Evolutionary conservation across 2,329 filamentous ascomycete genomes (phyloP), one percentile per base, ranked within the genome.

Genomic region (Teratosphaeriaceae sp.): DNA sequence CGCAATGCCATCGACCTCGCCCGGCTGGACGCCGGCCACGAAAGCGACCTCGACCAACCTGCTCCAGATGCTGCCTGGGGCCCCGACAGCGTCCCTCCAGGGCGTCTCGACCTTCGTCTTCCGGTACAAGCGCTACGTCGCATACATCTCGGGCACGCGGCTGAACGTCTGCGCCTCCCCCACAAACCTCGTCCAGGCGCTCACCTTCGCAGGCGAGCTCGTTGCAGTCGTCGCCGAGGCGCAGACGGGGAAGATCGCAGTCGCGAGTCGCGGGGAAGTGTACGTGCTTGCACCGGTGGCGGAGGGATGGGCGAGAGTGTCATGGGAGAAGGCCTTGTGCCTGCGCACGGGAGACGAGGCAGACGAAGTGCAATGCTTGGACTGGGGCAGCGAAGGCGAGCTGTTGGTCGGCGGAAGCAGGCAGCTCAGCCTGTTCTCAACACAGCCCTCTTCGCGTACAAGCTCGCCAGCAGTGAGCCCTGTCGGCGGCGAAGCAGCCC

Each of bases 341-440:
- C 78, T 87, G 50, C 48, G 58, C 38, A 52, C 66, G 43, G 65
- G 72, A 3, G 59, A 69, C 51, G 54, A 63, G 5, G 67, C 70
- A 52, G 66, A 74, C 30, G 62, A 69, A 38, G 71, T 76, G 46
- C 68, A 68, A 45, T 79, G 74, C 39, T 67, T 98, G 39, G 96
- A 89, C 12, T 98, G 92, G 92, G 90, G 90, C 27, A 76, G 79
- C 51, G 75, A 82, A 22, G 84, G 90, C 48, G 94, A 98, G 68
- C 75, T 97, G 6, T 75, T 98, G 5, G 75, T 90, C 7, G 88
- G 84, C 1, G 82, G 84, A 46, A 74, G 70, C 9, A 47, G 34
- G n/a, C 75, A 72, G 26, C 73, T 97, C 45, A 79, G 77, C 23
- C 75, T 97, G 20, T 94, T 84, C 71, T 75, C 72, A 41, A 77